Percentiles rank a stretch among this genome's conserved stretches.
Conservation (phyloP, 176 grass and related monocot genomes). For the Aegilops tauschii region DNA sequence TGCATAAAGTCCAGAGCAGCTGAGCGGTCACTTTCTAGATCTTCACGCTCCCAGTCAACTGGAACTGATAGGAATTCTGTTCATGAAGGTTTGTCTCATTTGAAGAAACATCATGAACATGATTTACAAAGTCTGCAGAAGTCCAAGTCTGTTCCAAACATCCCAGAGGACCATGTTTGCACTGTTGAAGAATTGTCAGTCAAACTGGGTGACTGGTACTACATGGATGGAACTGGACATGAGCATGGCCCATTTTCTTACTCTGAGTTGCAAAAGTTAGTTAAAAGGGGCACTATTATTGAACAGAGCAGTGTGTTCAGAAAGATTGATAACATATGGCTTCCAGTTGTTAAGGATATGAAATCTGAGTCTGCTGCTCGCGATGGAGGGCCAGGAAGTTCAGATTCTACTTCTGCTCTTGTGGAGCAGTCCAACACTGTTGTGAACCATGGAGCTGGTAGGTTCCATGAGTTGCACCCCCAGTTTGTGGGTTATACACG, state of each 20-base stretch:
- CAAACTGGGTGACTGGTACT: constrained; percentile 86
- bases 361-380: constrained; percentile 40
- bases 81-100: constrained; percentile 60
- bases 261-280: constrained; percentile 79
- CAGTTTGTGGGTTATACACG: constrained; percentile 88
- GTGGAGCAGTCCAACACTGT: constrained; percentile 18
- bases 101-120: constrained; percentile 66
- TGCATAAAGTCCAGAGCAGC: constrained; percentile 47
- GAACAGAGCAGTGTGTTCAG: constrained; percentile 85
- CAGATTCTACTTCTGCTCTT: constrained; percentile 35
- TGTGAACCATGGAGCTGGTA: constrained; percentile 40
- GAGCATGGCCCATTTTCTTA: constrained; percentile 90
- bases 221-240: constrained; percentile 87
- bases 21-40: constrained; percentile 65
- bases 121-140: constrained; percentile 72
- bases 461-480: constrained; percentile 74
- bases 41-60: constrained; percentile 65
- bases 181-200: constrained; percentile 78
- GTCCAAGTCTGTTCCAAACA: constrained; percentile 55
- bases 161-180: constrained; percentile 87
- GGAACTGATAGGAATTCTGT: constrained; percentile 62
- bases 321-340: constrained; percentile 93
- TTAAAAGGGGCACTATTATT: constrained; percentile 64
- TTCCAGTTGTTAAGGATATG: constrained; percentile 72
- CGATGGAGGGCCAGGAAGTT: constrained; percentile 17